Evolutionary conservation across 2,329 filamentous ascomycete species (phyloP), one percentile per base, ranked within the genome.

Genomic region (Trichophyton verrucosum): DNA sequence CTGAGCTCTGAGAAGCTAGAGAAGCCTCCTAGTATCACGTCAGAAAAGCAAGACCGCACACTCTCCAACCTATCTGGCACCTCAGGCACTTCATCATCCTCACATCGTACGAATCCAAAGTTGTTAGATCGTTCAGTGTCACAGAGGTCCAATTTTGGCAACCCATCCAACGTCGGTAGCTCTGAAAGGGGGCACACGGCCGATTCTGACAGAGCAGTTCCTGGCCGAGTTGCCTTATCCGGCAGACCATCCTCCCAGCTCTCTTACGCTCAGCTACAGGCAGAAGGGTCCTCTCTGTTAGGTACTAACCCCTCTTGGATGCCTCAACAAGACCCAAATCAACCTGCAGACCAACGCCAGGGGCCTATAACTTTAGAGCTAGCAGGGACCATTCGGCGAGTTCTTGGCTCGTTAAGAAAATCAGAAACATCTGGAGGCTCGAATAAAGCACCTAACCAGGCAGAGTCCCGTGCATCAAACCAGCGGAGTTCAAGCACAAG

Each of bases 61-160:
- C 75, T 75, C 2, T 84, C 81, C 0, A 80, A 78, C 33, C 71
- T 84, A 2, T 83, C 81, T 60, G 81, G 83, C 11, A 72, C 72
- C 7, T 82, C 80, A 9, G 49, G 60, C 46, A 61, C 63, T 30
- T 64, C 64, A 1, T 46, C 57, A 11, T 62, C 61, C 20, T 65
- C 64, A 3, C 56, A 64, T 30, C 57, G 57, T 22, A 62, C 63
- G 33, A 61, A 59, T 57, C 62, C 61, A 36, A 56, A 46, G 20
- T 53, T 38, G 27, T 53, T 64, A 22, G 59, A 61, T 38, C 57
- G 55, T 36, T 59, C 53, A 11, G n/a, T 55, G 3, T 42, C 60
- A 9, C 60, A 59, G 33, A 47, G 57, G 44, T 61, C 62, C 13
- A 33, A 49, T 13, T 58, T 62, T 11, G 51, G 24, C 51, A 33